Conservation (phyloP, 345 rosid genomes). For the Eucalyptus tenuipes region DNA sequence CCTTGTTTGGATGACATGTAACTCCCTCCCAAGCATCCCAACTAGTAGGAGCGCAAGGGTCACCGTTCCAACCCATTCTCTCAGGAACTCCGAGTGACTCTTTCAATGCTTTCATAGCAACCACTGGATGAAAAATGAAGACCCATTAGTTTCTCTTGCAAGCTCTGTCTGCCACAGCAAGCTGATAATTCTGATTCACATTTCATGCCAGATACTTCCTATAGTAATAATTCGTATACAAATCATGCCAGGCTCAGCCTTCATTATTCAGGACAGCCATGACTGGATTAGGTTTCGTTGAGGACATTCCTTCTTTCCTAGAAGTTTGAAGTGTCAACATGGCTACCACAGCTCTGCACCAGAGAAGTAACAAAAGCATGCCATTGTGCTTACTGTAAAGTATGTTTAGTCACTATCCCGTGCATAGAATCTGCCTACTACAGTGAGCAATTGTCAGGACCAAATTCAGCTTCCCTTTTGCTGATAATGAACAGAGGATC, state of each 20-base stretch:
- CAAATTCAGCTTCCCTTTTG: not conserved
- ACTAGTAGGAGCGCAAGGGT: constrained; percentile 94
- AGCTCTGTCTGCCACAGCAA: not conserved
- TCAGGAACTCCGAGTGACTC: constrained; percentile 77
- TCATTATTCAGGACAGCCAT: not conserved
- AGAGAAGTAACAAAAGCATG: not conserved
- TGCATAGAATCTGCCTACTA: not conserved
- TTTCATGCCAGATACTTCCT: not conserved
- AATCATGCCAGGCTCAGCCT: not conserved
- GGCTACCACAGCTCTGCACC: not conserved
- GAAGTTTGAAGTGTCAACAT: not conserved
- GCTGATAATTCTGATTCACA: not conserved
- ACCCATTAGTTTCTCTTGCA: not conserved
- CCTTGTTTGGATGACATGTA: constrained; percentile 52
- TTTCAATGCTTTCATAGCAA: constrained; percentile 88
- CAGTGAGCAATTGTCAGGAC: not conserved
- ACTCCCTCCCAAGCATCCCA: constrained; percentile 99
- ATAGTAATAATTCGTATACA: not conserved
- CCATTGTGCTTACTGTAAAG: not conserved
- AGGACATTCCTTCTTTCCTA: not conserved
- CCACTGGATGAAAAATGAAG: constrained; percentile 22
- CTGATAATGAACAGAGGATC: not conserved
- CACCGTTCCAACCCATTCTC: constrained; percentile 99
- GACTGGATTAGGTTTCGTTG: not conserved
- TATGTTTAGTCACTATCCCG: not conserved